phyloP scores from a whole-genome alignment of 352 stramenopile species.

The Globisporangium alternatum region DNA sequence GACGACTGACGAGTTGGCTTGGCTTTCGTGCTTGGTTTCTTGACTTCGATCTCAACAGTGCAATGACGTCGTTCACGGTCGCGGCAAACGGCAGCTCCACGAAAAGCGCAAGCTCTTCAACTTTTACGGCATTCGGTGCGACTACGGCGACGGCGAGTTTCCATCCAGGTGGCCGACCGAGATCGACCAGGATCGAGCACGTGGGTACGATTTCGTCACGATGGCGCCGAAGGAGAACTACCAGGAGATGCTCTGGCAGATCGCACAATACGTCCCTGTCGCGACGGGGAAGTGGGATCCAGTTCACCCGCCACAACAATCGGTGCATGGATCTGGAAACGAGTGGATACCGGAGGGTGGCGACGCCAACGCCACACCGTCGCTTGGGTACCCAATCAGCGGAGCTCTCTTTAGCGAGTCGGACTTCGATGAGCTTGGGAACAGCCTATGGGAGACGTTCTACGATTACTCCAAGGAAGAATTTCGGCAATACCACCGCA shows the following conservation, averaged over 20 bases:
- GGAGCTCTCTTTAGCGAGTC: slow-evolving; percentile 33
- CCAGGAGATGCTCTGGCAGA: slow-evolving; percentile 60
- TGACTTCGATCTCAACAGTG: slow-evolving; percentile 38
- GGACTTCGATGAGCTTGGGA: slow-evolving; percentile 49
- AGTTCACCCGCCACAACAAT: slow-evolving; percentile 4
- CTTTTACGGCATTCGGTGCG: slow-evolving; percentile 88
- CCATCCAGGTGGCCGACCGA: slow-evolving; percentile 89
- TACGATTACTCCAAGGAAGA: slow-evolving; percentile 56
- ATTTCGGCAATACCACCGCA: slow-evolving; percentile 64
- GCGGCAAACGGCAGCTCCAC: slow-evolving; percentile 76
- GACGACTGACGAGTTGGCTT: neutral
- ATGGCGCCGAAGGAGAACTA: slow-evolving; percentile 56
- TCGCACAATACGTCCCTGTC: slow-evolving; percentile 54
- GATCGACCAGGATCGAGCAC: slow-evolving; percentile 68
- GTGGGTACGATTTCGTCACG: slow-evolving; percentile 66
- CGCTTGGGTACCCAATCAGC: neutral
- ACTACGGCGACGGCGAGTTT: slow-evolving; percentile 90
- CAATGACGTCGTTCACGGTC: slow-evolving; percentile 78
- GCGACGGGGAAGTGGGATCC: slow-evolving; percentile 34
- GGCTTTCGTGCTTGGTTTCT: neutral
- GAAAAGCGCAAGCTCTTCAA: slow-evolving; percentile 85
- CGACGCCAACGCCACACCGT: neutral
- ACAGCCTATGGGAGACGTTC: slow-evolving; percentile 64
- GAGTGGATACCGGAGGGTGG: neutral
- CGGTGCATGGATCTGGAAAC: neutral